phyloP scores from a whole-genome alignment of 148 eudicot species.

The Vaccinium corymbosum region DNA sequence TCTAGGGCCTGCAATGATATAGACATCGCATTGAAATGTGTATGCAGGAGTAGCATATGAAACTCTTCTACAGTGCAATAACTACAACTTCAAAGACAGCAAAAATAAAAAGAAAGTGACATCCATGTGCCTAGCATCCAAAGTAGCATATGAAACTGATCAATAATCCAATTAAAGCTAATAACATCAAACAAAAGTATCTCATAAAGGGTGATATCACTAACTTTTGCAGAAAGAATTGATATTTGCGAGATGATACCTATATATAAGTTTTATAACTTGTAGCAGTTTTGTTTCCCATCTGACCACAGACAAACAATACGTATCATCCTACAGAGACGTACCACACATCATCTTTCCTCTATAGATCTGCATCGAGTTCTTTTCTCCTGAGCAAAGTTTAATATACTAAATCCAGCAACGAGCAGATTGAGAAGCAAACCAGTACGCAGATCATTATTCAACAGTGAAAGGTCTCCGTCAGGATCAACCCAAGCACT shows the following conservation, averaged over 20 bases:
- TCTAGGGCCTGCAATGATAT: constrained; percentile 25
- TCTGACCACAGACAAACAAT: neutral
- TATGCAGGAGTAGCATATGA: constrained; percentile 10
- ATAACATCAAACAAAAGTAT: neutral
- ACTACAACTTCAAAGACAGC: constrained; percentile 28
- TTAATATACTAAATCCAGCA: neutral
- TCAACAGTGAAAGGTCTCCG: constrained; percentile 20
- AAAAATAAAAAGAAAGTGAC: neutral
- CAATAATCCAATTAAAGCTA: neutral
- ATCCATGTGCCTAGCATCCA: neutral
- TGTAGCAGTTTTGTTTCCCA: neutral
- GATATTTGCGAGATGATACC: neutral
- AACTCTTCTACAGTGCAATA: constrained; percentile 25
- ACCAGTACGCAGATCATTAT: constrained; percentile 16
- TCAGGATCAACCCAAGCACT: constrained; percentile 31
- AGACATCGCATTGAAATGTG: neutral
- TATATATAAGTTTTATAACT: neutral
- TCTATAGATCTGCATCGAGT: neutral
- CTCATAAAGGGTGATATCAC: neutral
- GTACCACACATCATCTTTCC: neutral
- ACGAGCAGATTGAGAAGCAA: neutral
- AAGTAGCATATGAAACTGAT: constrained; percentile 5
- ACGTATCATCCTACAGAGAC: neutral
- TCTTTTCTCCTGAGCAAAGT: neutral
- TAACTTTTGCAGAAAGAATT: neutral